Evolutionary conservation across 768 basidiomycete genomes (phyloP).

Genomic region (Lyophyllum semitale): DNA sequence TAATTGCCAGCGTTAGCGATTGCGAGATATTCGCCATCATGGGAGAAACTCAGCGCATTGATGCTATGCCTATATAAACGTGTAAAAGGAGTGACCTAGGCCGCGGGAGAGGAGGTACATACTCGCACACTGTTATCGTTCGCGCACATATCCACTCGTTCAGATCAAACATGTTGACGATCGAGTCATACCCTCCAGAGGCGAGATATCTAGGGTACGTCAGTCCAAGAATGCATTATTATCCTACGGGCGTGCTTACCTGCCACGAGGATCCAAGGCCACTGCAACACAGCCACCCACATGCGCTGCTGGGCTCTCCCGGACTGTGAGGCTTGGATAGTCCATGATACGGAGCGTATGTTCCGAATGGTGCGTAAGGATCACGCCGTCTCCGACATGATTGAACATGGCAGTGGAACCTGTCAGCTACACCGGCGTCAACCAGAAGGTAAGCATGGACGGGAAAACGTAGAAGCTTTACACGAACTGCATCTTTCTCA

Average conservation of each 20-base stretch:
- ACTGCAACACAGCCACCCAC: conserved; percentile 79
- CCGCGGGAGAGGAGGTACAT: conserved; percentile 27
- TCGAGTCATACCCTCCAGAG: conserved; percentile 80
- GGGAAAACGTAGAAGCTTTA: neutral
- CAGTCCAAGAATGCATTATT: neutral
- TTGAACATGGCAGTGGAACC: conserved; percentile 77
- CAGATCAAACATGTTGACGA: conserved; percentile 79
- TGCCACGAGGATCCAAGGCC: conserved; percentile 79
- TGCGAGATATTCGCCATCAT: conserved; percentile 83
- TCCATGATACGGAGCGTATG: conserved; percentile 69
- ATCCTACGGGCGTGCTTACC: conserved; percentile 34
- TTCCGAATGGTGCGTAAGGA: conserved; percentile 65
- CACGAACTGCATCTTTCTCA: conserved; percentile 50
- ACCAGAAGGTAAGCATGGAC: neutral
- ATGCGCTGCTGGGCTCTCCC: conserved; percentile 71
- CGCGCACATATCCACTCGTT: conserved; percentile 80
- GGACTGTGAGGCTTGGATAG: conserved; percentile 59
- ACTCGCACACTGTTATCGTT: conserved; percentile 84
- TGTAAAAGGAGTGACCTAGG: neutral
- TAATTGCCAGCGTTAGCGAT: conserved; percentile 72
- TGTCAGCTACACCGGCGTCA: conserved; percentile 36
- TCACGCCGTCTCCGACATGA: conserved; percentile 70
- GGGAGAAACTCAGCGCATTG: conserved; percentile 75
- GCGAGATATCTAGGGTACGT: conserved; percentile 62
- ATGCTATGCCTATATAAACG: conserved; percentile 59